Evolutionary conservation across 768 basidiomycete genomes (phyloP), one percentile per base, ranked within the genome.

Genomic region (Leccinum imitatum): DNA sequence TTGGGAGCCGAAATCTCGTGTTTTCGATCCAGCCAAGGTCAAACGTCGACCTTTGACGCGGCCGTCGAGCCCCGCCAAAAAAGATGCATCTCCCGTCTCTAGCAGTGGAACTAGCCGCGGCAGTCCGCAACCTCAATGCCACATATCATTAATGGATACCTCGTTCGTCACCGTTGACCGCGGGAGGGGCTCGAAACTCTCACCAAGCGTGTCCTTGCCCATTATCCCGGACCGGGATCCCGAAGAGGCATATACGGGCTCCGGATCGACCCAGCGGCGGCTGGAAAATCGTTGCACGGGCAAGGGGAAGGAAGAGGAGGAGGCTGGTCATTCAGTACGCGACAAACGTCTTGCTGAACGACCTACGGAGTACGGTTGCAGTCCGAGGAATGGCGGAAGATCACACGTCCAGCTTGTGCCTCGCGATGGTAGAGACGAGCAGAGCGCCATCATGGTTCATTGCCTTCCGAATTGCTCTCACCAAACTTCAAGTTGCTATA

Each of bases 1-100:
- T 17, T 74, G 73, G 71, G 55, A 62, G 44, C 71, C 73, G 6
- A 55, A 56, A 50, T 31, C 64, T 21, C 73, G 64, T 9, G 14
- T 56, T 31, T 74, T 71, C 47, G 61, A 74, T 54, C 67, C 71
- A 14, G 62, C 58, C 59, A 71, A 66, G 50, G 55, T 74, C 48
- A 73, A 73, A 51, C 47, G 59, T 44, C 53, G 63, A 54, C 63
- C 69, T 44, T 31, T 37, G 53, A 67, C 67, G 30, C 65, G 69
- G 39, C 57, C 71, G 13, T 53, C 71, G n/a, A 71, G 69, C 48
- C 69, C 69, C 17, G 41, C 13, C 3, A 72, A 71, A 50, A 30
- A 11, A 13, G 8, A 19, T 19, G 17, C 19, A 9, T 54, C 54
- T 3, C 4, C 57, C 51, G 5, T 51, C 5, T 35, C 55, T 14